Evolutionary conservation across 345 rosid genomes (phyloP), one percentile per base, ranked within the genome.

Genomic region (Gossypium thurberi): DNA sequence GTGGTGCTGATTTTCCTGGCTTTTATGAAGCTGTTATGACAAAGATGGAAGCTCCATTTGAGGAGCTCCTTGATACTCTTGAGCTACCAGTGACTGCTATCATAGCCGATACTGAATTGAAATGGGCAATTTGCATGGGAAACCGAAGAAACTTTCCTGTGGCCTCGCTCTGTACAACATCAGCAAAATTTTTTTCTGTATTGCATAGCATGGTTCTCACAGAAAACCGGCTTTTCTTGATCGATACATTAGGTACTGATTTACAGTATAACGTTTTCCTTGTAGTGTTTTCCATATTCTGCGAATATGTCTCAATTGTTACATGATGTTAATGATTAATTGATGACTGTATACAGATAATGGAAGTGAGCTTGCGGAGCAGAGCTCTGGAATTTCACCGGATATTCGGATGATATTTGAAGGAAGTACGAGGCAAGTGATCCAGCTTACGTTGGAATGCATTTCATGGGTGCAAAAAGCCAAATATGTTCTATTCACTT

Each of bases 141-240:
- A 64, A 11, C 18, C 25, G 64, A 10, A 81, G 76, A 78, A 76
- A 82, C 58, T 78, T 87, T 40, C 86, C 79, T 55, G 85, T 87
- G 74, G 91, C 78, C 59, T 78, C 84, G 13, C 65, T 85, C 10
- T 84, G 83, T 83, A 80, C 87, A 0, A 78, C 50, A 65, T 75
- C 86, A 1, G 81, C 85, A 0, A 60, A 83, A 2, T 72, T 75
- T 10, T 80, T 87, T 55, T 78, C 82, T 8, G 2, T 26, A 62
- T 80, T 13, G 47, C 46, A 51, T 74, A 76, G 63, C 55, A 56
- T 1, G 65, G 74, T 43, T 66, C 69, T 74, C 25, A 10, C 14
- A 25, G 40, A 63, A 60, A 75, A 82, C 53, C 53, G 75, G 2
- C 78, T 77, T 74, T 65, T 44, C 42, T 81, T 71, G 0, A 21